Evolutionary conservation across 2,329 filamentous ascomycete genomes (phyloP).

Genomic region (Dothideomycetidae sp.): DNA sequence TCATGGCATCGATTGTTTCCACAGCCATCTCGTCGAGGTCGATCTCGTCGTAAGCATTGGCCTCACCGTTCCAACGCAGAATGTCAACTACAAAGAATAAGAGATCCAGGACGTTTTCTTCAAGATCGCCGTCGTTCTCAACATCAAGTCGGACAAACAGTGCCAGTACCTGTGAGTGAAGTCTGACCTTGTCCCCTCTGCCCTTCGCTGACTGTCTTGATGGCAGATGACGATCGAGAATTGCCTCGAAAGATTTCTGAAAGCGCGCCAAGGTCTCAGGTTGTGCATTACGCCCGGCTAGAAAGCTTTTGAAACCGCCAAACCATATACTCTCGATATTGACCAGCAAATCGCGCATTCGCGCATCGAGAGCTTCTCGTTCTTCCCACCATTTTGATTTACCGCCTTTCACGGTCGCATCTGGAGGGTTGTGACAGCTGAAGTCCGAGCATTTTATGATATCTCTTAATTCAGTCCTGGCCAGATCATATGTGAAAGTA

Average conservation of each 20-base stretch:
- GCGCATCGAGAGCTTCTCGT: conserved; percentile 62
- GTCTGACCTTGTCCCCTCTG: conserved; percentile 36
- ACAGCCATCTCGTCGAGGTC: conserved; percentile 88
- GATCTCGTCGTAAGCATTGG: conserved; percentile 93
- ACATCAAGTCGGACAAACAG: conserved; percentile 78
- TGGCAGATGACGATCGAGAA: conserved; percentile 72
- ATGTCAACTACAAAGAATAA: conserved; percentile 96
- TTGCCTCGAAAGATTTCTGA: conserved; percentile 59
- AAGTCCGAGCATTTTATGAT: conserved; percentile 72
- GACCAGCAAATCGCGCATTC: conserved; percentile 61
- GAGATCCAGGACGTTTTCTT: conserved; percentile 80
- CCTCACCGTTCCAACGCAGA: conserved; percentile 88
- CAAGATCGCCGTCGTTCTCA: conserved; percentile 55
- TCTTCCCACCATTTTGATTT: conserved; percentile 83
- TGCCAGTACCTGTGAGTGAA: conserved; percentile 61
- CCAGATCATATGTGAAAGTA: conserved; percentile 64
- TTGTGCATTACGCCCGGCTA: conserved; percentile 56
- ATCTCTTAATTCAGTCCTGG: conserved; percentile 63
- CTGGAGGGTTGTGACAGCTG: conserved; percentile 60
- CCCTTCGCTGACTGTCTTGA: conserved; percentile 51
- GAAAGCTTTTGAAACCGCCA: conserved; percentile 87
- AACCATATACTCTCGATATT: conserved; percentile 92
- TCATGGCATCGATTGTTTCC: conserved; percentile 72
- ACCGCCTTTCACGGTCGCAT: conserved; percentile 58
- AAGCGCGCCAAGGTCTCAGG: conserved; percentile 58